Evolutionary conservation across 148 eudicot genomes (phyloP), one percentile per base, ranked within the genome.

Genomic region (Rhododendron molle): DNA sequence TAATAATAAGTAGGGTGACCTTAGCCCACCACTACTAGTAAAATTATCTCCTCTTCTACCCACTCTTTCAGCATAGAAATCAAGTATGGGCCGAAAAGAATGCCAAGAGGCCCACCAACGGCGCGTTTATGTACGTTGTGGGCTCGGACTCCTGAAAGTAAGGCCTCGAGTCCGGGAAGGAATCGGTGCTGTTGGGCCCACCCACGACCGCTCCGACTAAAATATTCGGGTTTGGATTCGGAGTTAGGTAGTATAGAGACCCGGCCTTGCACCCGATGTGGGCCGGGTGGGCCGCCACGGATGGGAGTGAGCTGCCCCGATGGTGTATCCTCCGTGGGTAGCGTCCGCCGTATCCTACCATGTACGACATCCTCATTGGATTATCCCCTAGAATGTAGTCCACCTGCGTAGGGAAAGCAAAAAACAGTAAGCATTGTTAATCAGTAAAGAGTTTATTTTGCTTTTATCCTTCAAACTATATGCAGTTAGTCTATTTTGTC

Each of bases 301-400:
- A 95, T 2, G 98, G 98, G 36, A 97, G 86, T 0, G 99, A 97
- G 81, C 98, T 93, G 76, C 83, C 98, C 84, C 98, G 76, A 87
- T 97, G 99, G 89, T 97, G 99, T 15, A 97, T 94, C 91, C 98
- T 90, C 69, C 86, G 88, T 16, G 99, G 99, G 74, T 92, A 95
- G 52, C 81, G 96, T 26, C 88, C 62, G 30, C 99, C 98, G 79
- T 95, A 97, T 38, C 99, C 99, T 73, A 97, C 99, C 99, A 97
- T 97, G 88, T 97, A 97, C 1, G 98, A 95, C 98, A 94, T 94
- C 80, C 89, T 84, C 83, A 94, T 58, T 71, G 99, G 99, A 85
- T 97, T 97, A 76, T 95, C 95, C 77, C 99, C 99, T 2, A 97
- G 92, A 88, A 97, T 97, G 88, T 95, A 97, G 90, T 95, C 93